Base-by-base conservation (phyloP, 371 early-diverging fungal genomes). In the Circinella umbellata region DNA sequence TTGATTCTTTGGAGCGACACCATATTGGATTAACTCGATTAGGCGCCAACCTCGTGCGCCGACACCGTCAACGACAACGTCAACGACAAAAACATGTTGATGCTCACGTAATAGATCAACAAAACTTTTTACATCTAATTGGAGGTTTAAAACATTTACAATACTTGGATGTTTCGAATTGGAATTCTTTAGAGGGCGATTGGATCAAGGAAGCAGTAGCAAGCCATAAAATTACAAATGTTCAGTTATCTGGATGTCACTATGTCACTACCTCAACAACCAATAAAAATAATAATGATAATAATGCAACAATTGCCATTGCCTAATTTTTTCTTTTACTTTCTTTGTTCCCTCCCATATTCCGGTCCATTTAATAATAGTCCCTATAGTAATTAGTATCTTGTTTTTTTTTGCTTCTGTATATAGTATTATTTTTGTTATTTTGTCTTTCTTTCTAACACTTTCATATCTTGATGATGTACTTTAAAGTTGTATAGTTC, bases 141-240 rank as follows among this genome's bases (percentile, higher is more conserved):
- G 6, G 14, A 27, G 57, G 57, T 27, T 57, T 57, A 27, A 57
- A 57, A 57, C 57, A 57, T 7, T 57, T 57, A 4, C 20, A 57
- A 14, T 57, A 18, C 7, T 57, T 57, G 57, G 57, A 57, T 34
- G 57, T 57, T 57, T 57, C 57, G 27, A 57, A 57, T 57, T 57
- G 57, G 57, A n/a, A 57, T 27, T 20, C 13, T 18, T 57, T 57
- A 4, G 57, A 57, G 4, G 57, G 1, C 7, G 27, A 14, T n/a
- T 57, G 20, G 57, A 27, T 57, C 57, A 57, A 57, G 57, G 14
- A 57, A 11, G 57, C 57, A 57, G 35, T 57, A 57, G 27, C 57
- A 57, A 34, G 57, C 34, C 57, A 27, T 27, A 57, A 57, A 27
- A 57, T 57, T 7, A 57, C 27, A 18, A 11, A 57, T 7, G 57